A percentile compares a stretch with the other conserved stretches of the same genome.
Conservation (phyloP, 2,329 filamentous ascomycete genomes). For the Endoconidiophora laricicola region DNA sequence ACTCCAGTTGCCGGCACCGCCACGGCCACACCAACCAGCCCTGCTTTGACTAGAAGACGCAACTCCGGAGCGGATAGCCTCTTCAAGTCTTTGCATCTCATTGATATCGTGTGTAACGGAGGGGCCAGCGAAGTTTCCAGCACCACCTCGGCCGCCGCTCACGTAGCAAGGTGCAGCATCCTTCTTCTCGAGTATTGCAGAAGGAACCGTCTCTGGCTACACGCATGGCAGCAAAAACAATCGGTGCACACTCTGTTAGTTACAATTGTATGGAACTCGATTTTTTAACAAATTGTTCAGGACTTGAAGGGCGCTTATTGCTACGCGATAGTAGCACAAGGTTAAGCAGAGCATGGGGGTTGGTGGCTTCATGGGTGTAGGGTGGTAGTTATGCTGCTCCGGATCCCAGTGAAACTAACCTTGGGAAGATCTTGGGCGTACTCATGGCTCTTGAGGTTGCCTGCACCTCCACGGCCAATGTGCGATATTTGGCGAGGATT, state of each 20-base stretch:
- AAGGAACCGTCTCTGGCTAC: not conserved
- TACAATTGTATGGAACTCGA: not conserved
- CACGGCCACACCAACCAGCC: constrained; percentile 23
- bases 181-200: constrained; percentile 21
- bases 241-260: not conserved
- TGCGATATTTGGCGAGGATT: constrained; percentile 1
- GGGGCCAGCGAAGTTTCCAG: constrained; percentile 39
- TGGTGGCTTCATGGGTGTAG: too few relatives aligned
- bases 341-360: too few relatives aligned
- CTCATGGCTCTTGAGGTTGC: constrained; percentile 39
- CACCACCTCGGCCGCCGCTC: constrained; percentile 40
- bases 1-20: constrained; percentile 37
- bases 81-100: not conserved
- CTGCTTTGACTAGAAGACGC: constrained; percentile 13
- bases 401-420: constrained; percentile 12
- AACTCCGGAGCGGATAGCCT: not conserved
- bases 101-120: constrained; percentile 23
- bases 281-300: too few relatives aligned
- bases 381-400: too few relatives aligned
- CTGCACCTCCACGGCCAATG: constrained; percentile 43
- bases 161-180: constrained; percentile 20
- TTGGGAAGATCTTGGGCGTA: constrained; percentile 21
- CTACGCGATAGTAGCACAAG: too few relatives aligned
- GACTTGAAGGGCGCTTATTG: too few relatives aligned
- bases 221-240: too few relatives aligned